phyloP scores from a whole-genome alignment of 164 flowering plant species.

The Houttuynia cordata region DNA sequence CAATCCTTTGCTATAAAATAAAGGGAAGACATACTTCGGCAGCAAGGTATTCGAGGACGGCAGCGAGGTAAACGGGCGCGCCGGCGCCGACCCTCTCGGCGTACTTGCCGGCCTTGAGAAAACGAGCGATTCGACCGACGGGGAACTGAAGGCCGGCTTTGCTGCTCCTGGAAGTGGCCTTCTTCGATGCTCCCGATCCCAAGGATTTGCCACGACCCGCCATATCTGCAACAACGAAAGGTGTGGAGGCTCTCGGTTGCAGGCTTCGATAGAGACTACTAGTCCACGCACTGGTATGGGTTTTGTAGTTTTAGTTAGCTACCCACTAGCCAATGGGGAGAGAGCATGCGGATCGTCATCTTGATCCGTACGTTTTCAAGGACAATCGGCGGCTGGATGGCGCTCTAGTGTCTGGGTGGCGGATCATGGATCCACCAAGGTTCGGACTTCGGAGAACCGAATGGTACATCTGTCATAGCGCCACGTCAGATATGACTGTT shows the following conservation, averaged over 20 bases:
- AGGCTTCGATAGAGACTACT: background rate
- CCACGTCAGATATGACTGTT: no score
- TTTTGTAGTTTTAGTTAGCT: background rate
- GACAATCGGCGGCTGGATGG: background rate
- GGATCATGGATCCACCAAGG: background rate
- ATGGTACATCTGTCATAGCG: no score
- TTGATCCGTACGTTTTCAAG: background rate
- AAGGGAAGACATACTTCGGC: constrained; percentile 8
- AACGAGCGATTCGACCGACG: constrained; percentile 15
- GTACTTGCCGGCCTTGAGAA: constrained; percentile 16
- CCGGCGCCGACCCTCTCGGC: constrained; percentile 17
- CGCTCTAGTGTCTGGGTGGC: background rate
- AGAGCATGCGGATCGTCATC: background rate
- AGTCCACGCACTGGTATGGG: background rate
- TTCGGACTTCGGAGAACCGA: no score
- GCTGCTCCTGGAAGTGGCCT: constrained; percentile 15
- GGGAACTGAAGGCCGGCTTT: constrained; percentile 17
- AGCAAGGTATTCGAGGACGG: constrained; percentile 15
- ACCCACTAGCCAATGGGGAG: background rate
- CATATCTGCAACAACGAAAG: constrained; percentile 1
- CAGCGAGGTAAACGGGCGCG: constrained; percentile 15
- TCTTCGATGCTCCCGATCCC: constrained; percentile 14
- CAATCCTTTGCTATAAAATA: no score
- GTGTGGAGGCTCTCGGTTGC: background rate
- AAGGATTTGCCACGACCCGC: constrained; percentile 14